phyloP scores from a whole-genome alignment of 441 rosid species.

The Biscutella laevigata region DNA sequence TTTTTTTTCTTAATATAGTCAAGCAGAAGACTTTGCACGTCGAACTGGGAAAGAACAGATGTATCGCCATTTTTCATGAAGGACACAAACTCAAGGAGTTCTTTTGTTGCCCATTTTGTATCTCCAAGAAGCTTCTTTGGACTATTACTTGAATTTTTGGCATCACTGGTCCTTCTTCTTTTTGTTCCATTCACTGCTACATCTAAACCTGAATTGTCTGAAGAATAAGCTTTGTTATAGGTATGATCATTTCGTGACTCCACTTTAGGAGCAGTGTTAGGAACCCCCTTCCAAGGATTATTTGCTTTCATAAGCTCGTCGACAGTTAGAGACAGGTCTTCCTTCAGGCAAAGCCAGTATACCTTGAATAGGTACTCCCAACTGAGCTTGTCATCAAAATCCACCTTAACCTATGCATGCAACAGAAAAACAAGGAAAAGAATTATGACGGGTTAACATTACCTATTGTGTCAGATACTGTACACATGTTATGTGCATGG shows the following conservation, averaged over 20 bases:
- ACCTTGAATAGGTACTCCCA: conserved; percentile 99
- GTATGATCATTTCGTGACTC: conserved; percentile 28
- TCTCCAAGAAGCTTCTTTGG: conserved; percentile 30
- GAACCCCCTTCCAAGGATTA: conserved; percentile 52
- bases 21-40: conserved; percentile 66
- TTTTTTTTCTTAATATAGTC: conserved; percentile 60
- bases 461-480: neutral
- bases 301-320: conserved; percentile 56
- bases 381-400: conserved; percentile 93
- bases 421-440: neutral
- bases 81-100: conserved; percentile 79
- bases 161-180: conserved; percentile 46
- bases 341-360: conserved; percentile 79
- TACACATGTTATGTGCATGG: neutral
- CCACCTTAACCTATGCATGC: conserved; percentile 74
- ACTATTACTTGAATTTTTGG: conserved; percentile 25
- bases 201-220: conserved; percentile 30
- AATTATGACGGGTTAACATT: neutral
- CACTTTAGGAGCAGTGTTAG: conserved; percentile 24
- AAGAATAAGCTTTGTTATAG: conserved; percentile 27
- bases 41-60: conserved; percentile 47
- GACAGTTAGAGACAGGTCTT: conserved; percentile 55
- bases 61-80: conserved; percentile 74
- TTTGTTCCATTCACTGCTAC: conserved; percentile 40
- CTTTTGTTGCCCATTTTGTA: conserved; percentile 75